A percentile compares a stretch with the other conserved stretches of the same genome.
Evolutionary conservation across 1,284 basidiomycete species (phyloP).

Genomic region (Ganoderma leucocontextum): DNA sequence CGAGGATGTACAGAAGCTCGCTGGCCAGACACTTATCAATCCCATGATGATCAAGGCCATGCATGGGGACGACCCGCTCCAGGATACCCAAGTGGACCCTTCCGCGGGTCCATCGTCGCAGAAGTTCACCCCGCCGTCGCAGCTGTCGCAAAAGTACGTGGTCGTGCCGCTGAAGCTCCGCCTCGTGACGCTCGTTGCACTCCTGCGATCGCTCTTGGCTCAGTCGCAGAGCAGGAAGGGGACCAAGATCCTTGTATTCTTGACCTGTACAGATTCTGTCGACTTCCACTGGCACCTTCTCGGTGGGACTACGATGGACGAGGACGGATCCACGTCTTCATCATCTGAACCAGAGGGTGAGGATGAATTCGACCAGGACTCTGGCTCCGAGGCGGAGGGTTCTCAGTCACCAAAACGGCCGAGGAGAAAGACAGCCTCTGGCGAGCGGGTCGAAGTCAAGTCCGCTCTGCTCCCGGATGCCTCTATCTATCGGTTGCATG

Average conservation of each 20-base stretch:
- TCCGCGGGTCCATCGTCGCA: constrained; percentile 43
- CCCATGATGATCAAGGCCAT: constrained; percentile 80
- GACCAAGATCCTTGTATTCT: constrained; percentile 90
- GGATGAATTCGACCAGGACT: constrained; percentile 25
- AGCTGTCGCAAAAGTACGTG: constrained; percentile 94
- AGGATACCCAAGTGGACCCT: constrained; percentile 17
- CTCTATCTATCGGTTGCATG: constrained; percentile 92
- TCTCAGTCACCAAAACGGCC: constrained; percentile 33
- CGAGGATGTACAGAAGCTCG: constrained; percentile 94
- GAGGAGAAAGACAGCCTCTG: constrained; percentile 29
- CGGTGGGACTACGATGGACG: constrained; percentile 80
- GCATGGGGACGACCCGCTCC: constrained; percentile 51
- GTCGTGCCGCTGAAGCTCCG: constrained; percentile 94
- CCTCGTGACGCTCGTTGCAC: constrained; percentile 89
- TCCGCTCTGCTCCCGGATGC: constrained; percentile 86
- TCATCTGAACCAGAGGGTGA: constrained; percentile 39
- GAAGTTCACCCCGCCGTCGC: constrained; percentile 93
- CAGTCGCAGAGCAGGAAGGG: constrained; percentile 59
- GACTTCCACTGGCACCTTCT: constrained; percentile 97
- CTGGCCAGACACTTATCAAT: constrained; percentile 80
- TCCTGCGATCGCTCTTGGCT: constrained; percentile 80
- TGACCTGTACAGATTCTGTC: constrained; percentile 97
- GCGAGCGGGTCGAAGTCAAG: constrained; percentile 60
- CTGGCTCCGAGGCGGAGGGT: constrained; percentile 41
- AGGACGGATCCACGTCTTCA: constrained; percentile 34